These are phyloP conservation scores for Yamadazyma sp. DNA, from an alignment of 805 yeast genomes.

Conservation along the genomic window DNA sequence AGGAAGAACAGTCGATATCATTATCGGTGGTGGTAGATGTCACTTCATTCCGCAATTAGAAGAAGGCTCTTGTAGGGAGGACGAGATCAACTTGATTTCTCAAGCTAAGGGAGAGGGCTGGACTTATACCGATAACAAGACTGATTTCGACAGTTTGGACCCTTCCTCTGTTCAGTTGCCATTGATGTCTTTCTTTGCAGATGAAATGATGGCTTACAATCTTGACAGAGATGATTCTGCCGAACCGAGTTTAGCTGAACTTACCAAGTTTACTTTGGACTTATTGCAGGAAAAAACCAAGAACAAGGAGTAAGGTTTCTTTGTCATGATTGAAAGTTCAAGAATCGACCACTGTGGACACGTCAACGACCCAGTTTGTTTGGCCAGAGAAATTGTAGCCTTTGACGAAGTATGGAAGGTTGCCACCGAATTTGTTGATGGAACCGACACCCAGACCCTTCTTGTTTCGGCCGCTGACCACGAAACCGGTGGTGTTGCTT, in stretches of 20 bases:
- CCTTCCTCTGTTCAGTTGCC: slow-evolving; percentile 71
- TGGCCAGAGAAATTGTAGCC: slow-evolving; percentile 82
- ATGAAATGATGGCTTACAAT: slow-evolving; percentile 79
- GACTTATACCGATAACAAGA: slow-evolving; percentile 56
- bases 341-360: slow-evolving; percentile 95
- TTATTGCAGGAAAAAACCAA: slow-evolving; percentile 63
- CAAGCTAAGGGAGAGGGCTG: slow-evolving; percentile 57
- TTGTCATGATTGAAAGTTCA: slow-evolving; percentile 84
- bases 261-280: slow-evolving; percentile 65
- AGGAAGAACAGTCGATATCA: slow-evolving; percentile 72
- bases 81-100: slow-evolving; percentile 63
- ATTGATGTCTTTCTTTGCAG: slow-evolving; percentile 71
- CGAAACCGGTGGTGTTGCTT: slow-evolving; percentile 83
- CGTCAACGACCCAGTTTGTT: slow-evolving; percentile 88
- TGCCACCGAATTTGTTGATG: slow-evolving; percentile 67
- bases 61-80: slow-evolving; percentile 59
- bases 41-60: slow-evolving; percentile 66
- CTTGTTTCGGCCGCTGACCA: slow-evolving; percentile 87
- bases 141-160: slow-evolving; percentile 53
- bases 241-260: slow-evolving; percentile 82
- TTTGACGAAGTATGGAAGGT: slow-evolving; percentile 79
- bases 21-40: slow-evolving; percentile 90
- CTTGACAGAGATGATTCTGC: slow-evolving; percentile 64
- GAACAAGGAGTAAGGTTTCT: slow-evolving; percentile 77
- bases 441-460: slow-evolving; percentile 70